Conservation (phyloP, 768 basidiomycete species). For the Gloeostereum incarnatum region DNA sequence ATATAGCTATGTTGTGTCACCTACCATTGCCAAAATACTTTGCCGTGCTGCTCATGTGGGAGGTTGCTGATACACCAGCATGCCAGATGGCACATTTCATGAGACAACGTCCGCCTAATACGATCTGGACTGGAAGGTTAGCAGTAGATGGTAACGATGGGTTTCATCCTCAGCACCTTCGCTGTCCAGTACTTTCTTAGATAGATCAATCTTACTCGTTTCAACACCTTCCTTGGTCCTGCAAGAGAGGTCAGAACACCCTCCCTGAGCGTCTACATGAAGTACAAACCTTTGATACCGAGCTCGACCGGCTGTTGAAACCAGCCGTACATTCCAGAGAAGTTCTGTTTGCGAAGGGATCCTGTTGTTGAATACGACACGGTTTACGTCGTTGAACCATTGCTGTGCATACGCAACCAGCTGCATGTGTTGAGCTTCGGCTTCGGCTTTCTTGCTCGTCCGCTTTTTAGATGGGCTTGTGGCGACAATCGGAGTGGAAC, state of each 20-base stretch:
- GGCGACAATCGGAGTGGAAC: slow-evolving; percentile 2
- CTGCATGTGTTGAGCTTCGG: slow-evolving; percentile 31
- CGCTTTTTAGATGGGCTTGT: slow-evolving; percentile 12
- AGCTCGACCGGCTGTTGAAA: slow-evolving; percentile 65
- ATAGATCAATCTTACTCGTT: slow-evolving; percentile 64
- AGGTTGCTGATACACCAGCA: slow-evolving; percentile 73
- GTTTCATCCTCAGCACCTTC: slow-evolving; percentile 43
- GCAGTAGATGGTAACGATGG: neutral
- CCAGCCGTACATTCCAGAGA: slow-evolving; percentile 57
- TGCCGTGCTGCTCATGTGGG: slow-evolving; percentile 67
- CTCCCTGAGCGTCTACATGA: too few relatives aligned
- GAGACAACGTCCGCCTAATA: slow-evolving; percentile 73
- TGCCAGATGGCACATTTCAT: slow-evolving; percentile 91
- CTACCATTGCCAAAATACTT: slow-evolving; percentile 64
- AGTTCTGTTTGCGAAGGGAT: slow-evolving; percentile 48
- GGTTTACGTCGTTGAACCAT: slow-evolving; percentile 56
- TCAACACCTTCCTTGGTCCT: slow-evolving; percentile 53
- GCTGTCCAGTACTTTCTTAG: slow-evolving; percentile 71
- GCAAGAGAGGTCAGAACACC: neutral
- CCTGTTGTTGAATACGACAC: slow-evolving; percentile 39
- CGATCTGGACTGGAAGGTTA: slow-evolving; percentile 38
- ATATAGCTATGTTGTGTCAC: slow-evolving; percentile 8
- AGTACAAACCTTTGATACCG: slow-evolving; percentile 51
- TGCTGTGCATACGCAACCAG: slow-evolving; percentile 43
- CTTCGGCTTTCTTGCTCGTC: slow-evolving; percentile 29